Conservation (phyloP, 179 eudicot species). For the Beta macrorhiza region DNA sequence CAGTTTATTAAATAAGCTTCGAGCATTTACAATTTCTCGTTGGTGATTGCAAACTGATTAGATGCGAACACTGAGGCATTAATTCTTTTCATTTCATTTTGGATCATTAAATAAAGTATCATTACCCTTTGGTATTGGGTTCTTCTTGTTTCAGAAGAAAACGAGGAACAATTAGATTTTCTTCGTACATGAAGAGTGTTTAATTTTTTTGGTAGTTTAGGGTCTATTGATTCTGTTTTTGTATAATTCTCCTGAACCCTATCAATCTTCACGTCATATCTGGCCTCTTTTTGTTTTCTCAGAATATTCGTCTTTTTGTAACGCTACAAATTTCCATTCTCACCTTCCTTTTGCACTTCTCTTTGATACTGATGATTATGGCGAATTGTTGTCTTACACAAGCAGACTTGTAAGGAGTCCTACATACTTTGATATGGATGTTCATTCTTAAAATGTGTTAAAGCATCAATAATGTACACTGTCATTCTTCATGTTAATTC, state of each 20-base stretch:
- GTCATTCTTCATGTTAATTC: neutral
- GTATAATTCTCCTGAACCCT: neutral
- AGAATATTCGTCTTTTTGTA: neutral
- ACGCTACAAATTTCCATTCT: neutral
- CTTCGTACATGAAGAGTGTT: neutral
- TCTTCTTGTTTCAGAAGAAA: neutral
- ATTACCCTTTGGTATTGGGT: neutral
- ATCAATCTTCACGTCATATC: neutral
- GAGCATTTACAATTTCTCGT: neutral
- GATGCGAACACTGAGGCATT: neutral
- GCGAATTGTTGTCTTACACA: neutral
- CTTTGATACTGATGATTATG: neutral
- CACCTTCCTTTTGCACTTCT: neutral
- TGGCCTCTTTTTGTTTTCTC: neutral
- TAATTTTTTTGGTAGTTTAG: neutral
- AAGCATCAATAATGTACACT: neutral
- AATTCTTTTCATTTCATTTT: neutral
- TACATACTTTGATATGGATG: neutral
- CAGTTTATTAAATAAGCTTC: neutral
- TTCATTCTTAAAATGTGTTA: neutral
- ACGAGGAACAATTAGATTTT: neutral
- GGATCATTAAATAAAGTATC: neutral
- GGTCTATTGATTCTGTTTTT: neutral
- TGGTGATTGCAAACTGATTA: neutral
- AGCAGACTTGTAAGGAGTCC: neutral